Base-by-base conservation (phyloP, 345 rosid genomes). In the Microthlaspi erraticum region DNA sequence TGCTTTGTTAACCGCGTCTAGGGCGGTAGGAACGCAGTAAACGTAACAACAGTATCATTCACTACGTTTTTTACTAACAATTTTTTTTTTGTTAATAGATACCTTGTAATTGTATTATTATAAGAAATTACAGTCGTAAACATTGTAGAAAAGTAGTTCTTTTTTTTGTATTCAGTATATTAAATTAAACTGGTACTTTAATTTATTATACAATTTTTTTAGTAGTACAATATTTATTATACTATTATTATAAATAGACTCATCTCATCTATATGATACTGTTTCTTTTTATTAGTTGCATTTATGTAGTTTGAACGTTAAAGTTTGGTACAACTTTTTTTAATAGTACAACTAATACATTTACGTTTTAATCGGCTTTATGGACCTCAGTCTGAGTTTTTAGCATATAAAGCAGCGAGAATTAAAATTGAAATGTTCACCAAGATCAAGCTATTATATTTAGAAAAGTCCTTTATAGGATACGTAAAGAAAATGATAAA, bases 311-410 rank as follows among this genome's bases (percentile, higher is more conserved):
- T 36, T 51, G 78, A 60, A 74, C 20, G 32, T 39, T 60, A 51
- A 60, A 74, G 67, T 52, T 74, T 52, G 36, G 73, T 74, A 74
- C 73, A 67, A 18, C 42, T n/a, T 46, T 74, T 60, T 59, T 43
- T 13, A 26, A 46, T 29, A 60, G 43, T 34, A 75, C 73, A 61
- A 45, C 71, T 10, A 63, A 75, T 63, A 69, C 65, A 62, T 54
- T 56, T 56, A 48, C 53, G 44, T 68, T 69, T 48, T 51, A 19
- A 43, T 46, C 51, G 53, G 66, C 65, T 69, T 55, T 62, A 37
- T 58, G 10, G 54, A 34, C 33, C 17, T 74, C 48, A 13, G 49
- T 54, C 38, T 62, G 32, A 19, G 32, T 60, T 50, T 50, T 60
- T 50, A 54, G 39, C 74, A 55, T 54, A 54, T 55, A 68, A 68